Percentiles rank a stretch among this genome's conserved stretches.
Conservation (phyloP, 768 basidiomycete species). For the Calocera cornea region DNA sequence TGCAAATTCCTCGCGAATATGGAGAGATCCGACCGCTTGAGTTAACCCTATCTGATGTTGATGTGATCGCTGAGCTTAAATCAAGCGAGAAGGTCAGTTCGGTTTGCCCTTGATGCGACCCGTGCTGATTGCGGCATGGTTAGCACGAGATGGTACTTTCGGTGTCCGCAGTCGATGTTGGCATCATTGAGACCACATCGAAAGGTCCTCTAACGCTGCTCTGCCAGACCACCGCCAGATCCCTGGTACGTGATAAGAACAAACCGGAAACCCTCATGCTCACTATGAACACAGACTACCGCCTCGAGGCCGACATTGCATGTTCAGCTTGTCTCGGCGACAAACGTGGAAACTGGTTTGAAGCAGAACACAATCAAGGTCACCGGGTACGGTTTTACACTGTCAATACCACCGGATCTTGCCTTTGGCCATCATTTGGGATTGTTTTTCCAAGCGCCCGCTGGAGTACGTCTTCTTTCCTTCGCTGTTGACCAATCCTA, state of each 20-base stretch:
- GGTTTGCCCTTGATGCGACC: not conserved
- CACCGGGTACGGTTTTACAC: constrained; percentile 49
- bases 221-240: constrained; percentile 40
- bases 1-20: constrained; percentile 38
- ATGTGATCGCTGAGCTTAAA: constrained; percentile 50
- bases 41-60: constrained; percentile 46
- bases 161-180: constrained; percentile 47
- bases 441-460: constrained; percentile 64
- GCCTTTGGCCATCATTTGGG: constrained; percentile 48
- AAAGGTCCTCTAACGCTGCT: constrained; percentile 32
- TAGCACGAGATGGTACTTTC: constrained; percentile 62
- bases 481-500: not conserved
- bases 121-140: constrained; percentile 5
- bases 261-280: not conserved
- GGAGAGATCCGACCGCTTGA: constrained; percentile 38
- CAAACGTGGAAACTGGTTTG: constrained; percentile 43
- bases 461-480: constrained; percentile 47
- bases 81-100: constrained; percentile 51
- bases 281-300: constrained; percentile 5
- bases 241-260: constrained; percentile 37
- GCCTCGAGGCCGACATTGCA: constrained; percentile 42
- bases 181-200: constrained; percentile 36
- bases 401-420: constrained; percentile 47
- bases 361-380: constrained; percentile 69
- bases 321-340: constrained; percentile 51